Conservation (phyloP, 139 green algal genomes). For the Coelastrella sp. region DNA sequence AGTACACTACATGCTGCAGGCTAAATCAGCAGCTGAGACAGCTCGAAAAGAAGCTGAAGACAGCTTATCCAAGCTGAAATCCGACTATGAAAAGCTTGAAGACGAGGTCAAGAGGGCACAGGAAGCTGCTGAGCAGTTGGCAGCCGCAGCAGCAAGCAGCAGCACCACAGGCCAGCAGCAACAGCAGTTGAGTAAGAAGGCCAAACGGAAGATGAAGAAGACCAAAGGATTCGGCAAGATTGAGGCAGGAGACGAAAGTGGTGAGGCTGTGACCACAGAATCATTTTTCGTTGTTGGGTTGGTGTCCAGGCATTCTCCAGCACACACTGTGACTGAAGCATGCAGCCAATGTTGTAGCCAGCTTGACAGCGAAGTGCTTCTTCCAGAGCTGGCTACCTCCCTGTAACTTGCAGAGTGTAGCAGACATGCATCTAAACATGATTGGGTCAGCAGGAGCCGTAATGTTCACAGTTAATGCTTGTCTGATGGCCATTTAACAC, state of each 20-base stretch:
- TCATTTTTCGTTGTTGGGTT: no score
- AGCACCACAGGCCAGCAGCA: neutral
- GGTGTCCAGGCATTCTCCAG: no score
- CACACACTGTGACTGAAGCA: no score
- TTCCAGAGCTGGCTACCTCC: no score
- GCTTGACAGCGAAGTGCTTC: no score
- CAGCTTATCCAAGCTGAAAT: neutral
- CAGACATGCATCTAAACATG: no score
- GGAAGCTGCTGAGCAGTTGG: slow-evolving; percentile 25
- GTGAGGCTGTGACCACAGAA: neutral
- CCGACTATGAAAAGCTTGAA: slow-evolving; percentile 22
- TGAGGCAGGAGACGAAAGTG: neutral
- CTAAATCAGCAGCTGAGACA: slow-evolving; percentile 27
- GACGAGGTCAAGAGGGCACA: slow-evolving; percentile 33
- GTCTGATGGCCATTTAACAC: no score
- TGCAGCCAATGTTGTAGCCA: no score
- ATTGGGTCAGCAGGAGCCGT: no score
- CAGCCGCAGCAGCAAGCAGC: slow-evolving; percentile 2
- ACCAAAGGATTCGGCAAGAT: slow-evolving; percentile 24
- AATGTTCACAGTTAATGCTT: no score
- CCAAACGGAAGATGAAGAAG: neutral
- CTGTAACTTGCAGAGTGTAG: no score
- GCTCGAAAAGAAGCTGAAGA: neutral
- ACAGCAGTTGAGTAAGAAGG: neutral
- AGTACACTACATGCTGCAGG: no score